phyloP scores from a whole-genome alignment of 2,329 filamentous ascomycete genomes.

The Biscogniauxia mediterranea region DNA sequence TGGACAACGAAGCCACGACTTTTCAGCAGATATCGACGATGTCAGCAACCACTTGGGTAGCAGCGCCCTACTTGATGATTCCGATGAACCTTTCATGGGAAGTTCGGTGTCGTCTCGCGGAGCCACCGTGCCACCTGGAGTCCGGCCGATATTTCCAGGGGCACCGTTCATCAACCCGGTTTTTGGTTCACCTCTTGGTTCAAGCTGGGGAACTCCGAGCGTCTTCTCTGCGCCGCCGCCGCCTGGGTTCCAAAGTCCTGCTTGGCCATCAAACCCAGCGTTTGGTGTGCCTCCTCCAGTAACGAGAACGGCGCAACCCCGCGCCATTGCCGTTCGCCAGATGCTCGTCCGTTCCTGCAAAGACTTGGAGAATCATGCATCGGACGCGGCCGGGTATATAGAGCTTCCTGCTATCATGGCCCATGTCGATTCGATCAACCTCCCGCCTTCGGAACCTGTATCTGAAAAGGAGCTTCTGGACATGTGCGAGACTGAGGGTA shows the following conservation, averaged over 20 bases:
- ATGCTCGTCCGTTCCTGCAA: conserved; percentile 79
- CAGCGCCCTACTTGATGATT: conserved; percentile 80
- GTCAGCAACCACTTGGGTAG: conserved; percentile 81
- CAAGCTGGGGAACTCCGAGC: conserved; percentile 40
- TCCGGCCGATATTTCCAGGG: conserved; percentile 42
- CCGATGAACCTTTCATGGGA: conserved; percentile 52
- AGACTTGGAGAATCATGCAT: conserved; percentile 45
- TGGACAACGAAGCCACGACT: conserved; percentile 41
- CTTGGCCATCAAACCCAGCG: conserved; percentile 33
- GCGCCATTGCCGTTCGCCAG: conserved; percentile 67
- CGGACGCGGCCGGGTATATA: conserved; percentile 63
- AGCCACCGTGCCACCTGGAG: conserved; percentile 52
- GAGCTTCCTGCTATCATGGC: conserved; percentile 67
- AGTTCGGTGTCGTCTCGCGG: conserved; percentile 39
- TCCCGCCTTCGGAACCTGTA: conserved; percentile 45
- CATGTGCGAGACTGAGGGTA: conserved; percentile 90
- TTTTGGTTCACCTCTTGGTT: conserved; percentile 32
- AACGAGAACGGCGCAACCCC: conserved; percentile 53
- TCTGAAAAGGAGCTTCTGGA: conserved; percentile 69
- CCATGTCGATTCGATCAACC: conserved; percentile 58
- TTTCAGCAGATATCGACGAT: conserved; percentile 63
- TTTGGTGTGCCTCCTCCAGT: conserved; percentile 33
- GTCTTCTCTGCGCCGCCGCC: conserved; percentile 40
- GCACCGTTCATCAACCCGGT: conserved; percentile 42
- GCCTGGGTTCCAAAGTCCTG: conserved; percentile 45